A percentile compares a stretch with the other conserved stretches of the same genome.
Conservation (phyloP, 352 stramenopile species). For the Phytopythium mirpurense region DNA sequence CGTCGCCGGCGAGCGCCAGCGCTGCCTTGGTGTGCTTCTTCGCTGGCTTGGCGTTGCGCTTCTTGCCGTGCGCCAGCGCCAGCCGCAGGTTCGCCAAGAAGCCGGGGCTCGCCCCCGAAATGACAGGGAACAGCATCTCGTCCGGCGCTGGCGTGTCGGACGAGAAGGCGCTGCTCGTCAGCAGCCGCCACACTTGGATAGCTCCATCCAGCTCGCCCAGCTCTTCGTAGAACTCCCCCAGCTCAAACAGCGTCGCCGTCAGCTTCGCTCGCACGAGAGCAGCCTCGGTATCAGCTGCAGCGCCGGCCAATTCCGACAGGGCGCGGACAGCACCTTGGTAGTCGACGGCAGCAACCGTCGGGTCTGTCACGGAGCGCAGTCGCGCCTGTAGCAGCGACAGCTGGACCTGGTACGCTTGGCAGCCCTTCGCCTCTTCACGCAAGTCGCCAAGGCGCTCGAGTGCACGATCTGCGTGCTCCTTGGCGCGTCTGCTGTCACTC, state of each 20-base stretch:
- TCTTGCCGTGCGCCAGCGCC: conserved; percentile 53
- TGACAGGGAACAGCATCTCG: background rate
- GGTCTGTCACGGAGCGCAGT: conserved; percentile 24
- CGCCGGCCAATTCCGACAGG: background rate
- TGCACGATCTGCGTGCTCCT: conserved; percentile 13
- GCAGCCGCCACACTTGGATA: conserved; percentile 61
- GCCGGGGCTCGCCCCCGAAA: background rate
- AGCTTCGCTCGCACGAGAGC: conserved; percentile 10
- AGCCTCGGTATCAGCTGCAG: background rate
- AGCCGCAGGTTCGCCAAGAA: conserved; percentile 65
- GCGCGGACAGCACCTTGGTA: conserved; percentile 23
- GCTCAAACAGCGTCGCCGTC: conserved; percentile 38
- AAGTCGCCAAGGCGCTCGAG: conserved; percentile 19
- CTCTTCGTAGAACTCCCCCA: conserved; percentile 54
- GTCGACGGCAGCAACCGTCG: conserved; percentile 17
- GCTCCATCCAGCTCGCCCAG: conserved; percentile 34
- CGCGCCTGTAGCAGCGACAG: conserved; percentile 40
- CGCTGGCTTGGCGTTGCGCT: conserved; percentile 54
- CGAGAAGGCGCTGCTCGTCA: conserved; percentile 12
- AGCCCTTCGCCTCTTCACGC: conserved; percentile 6
- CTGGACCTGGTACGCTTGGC: conserved; percentile 5
- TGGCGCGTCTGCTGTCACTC: conserved; percentile 16
- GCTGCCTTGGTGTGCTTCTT: conserved; percentile 64
- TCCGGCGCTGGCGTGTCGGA: background rate
- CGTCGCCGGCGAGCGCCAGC: conserved; percentile 20